These are phyloP conservation scores for Ophiostoma perfectum DNA, from an alignment of 2,329 filamentous ascomycete species.

Conservation along the genomic window DNA sequence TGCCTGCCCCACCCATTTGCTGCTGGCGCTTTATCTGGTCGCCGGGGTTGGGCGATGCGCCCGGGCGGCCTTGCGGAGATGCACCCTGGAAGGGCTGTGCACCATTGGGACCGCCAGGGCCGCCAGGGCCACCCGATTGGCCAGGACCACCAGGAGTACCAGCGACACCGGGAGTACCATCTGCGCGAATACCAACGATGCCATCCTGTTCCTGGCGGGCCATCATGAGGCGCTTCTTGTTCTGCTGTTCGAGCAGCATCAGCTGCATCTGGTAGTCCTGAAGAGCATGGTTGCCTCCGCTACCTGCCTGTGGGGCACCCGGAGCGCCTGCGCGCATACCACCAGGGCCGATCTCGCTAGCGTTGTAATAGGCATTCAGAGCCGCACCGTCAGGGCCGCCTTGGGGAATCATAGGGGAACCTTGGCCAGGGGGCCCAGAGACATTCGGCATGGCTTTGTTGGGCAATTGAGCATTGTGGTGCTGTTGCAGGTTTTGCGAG, in stretches of 20 bases:
- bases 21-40: slow-evolving; percentile 77
- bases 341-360: slow-evolving; percentile 53
- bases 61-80: slow-evolving; percentile 63
- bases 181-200: slow-evolving; percentile 40
- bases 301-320: slow-evolving; percentile 39
- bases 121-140: slow-evolving; percentile 42
- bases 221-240: slow-evolving; percentile 81
- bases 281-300: slow-evolving; percentile 68
- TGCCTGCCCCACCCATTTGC: slow-evolving; percentile 61
- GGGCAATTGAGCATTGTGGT: slow-evolving; percentile 75
- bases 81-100: slow-evolving; percentile 59
- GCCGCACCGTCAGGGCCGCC: slow-evolving; percentile 57
- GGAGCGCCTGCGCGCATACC: slow-evolving; percentile 46
- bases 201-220: slow-evolving; percentile 73
- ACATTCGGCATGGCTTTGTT: slow-evolving; percentile 74
- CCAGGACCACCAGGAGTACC: slow-evolving; percentile 41
- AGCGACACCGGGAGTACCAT: slow-evolving; percentile 27
- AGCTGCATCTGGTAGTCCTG: slow-evolving; percentile 88
- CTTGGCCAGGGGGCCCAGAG: slow-evolving; percentile 65
- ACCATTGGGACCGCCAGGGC: slow-evolving; percentile 51
- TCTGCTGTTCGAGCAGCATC: slow-evolving; percentile 77
- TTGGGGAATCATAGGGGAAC: slow-evolving; percentile 74
- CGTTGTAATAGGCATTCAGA: slow-evolving; percentile 58
- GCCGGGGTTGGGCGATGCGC: slow-evolving; percentile 68
- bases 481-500: slow-evolving; percentile 75